phyloP scores from a whole-genome alignment of 345 rosid genomes.

The Viola odorata region DNA sequence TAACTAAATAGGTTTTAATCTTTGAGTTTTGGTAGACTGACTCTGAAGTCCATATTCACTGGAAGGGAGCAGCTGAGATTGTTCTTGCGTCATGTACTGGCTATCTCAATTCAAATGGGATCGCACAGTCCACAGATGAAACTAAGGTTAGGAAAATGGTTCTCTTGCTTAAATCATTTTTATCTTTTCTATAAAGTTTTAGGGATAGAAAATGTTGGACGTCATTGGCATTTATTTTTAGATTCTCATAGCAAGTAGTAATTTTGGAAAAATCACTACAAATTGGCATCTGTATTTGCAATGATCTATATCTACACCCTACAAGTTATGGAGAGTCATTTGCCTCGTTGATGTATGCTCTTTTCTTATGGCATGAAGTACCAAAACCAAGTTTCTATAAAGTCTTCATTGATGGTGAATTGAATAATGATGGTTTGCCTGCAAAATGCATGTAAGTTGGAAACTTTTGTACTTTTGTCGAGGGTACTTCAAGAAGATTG shows the following conservation, averaged over 20 bases:
- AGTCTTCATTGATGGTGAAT: too few species aligned
- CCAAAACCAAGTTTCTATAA: too few species aligned
- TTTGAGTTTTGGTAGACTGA: conserved; percentile 44
- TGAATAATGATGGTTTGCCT: too few species aligned
- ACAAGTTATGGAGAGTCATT: not conserved
- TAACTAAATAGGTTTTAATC: not conserved
- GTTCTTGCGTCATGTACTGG: conserved; percentile 74
- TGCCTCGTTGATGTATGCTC: too few species aligned
- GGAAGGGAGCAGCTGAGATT: conserved; percentile 99
- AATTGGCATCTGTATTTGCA: too few species aligned
- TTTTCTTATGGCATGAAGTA: too few species aligned
- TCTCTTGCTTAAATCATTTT: conserved; percentile 1
- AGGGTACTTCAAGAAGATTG: too few species aligned
- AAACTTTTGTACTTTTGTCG: conserved; percentile 26
- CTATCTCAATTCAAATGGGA: conserved; percentile 63
- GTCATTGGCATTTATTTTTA: not conserved
- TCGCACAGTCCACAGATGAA: conserved; percentile 46
- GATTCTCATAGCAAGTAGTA: not conserved
- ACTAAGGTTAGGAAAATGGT: conserved; percentile 41
- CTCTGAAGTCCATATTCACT: conserved; percentile 73
- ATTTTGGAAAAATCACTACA: too few species aligned
- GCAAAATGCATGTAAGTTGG: too few species aligned
- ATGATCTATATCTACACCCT: too few species aligned
- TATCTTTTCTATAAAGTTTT: not conserved
- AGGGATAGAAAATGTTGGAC: not conserved